Base-by-base conservation (phyloP, 2,329 filamentous ascomycete genomes). In the Chaetoscypha palmicola region DNA sequence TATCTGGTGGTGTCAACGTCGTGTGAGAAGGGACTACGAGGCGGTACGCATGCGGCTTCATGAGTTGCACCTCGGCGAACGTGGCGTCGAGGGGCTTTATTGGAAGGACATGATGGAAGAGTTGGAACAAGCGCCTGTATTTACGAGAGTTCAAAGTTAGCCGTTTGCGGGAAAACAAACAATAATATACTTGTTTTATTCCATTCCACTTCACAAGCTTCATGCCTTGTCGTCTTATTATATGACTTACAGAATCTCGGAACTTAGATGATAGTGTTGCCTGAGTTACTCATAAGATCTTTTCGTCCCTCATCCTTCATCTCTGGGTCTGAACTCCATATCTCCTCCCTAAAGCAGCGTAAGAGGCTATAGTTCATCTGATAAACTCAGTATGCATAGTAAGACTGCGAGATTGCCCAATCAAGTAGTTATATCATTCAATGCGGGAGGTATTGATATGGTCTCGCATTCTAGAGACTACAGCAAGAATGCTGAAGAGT, bases 311-410 rank as follows among this genome's bases (percentile, higher is more conserved):
- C 43, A 45, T 46, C 38, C 38, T 33, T 26, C 43, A 46, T 42
- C 41, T 46, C 43, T 37, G 38, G 38, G 38, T 46, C 43, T 42
- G 34, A 41, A 38, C 43, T 46, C 33, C 38, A 46, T 46, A 42
- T 46, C 41, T 46, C 32, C 38, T n/a, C n/a, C n/a, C 43, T 41
- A 32, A 46, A 42, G 33, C 32, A 46, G 43, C 43, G 43, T 46
- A 41, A 36, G 38, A 46, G 43, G 43, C 38, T 46, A 43, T 32
- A 46, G 43, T 41, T 41, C 43, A 38, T 46, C 36, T 23, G 41
- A 46, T 46, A 46, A 41, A 46, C 43, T 46, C 43, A 46, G 43
- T 46, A 41, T 46, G 36, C 31, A 46, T 46, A 46, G 43, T 46
- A 38, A 41, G 38, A 46, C 41, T 46, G 36, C 38, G 42, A 45